These are phyloP conservation scores for Leccinum rimulosum DNA, from an alignment of 768 basidiomycete species.

Conservation along the genomic window DNA sequence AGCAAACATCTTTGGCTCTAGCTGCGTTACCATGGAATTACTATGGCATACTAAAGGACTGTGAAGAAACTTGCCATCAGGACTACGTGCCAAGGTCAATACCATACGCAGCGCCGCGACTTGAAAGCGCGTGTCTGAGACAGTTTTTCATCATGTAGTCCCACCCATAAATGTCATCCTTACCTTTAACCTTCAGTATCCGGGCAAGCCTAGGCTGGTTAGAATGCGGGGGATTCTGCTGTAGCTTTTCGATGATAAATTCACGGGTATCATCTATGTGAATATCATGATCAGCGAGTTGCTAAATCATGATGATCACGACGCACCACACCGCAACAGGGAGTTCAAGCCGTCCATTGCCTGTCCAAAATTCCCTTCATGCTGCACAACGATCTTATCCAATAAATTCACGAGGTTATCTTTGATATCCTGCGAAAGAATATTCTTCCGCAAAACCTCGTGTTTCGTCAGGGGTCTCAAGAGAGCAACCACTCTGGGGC, in stretches of 20 bases:
- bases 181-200: slow-evolving; percentile 18
- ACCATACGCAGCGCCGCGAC: slow-evolving; percentile 20
- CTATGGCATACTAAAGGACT: neutral
- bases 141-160: neutral
- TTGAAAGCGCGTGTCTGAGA: slow-evolving; percentile 12
- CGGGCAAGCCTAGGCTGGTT: slow-evolving; percentile 8
- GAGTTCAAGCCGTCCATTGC: slow-evolving; percentile 24
- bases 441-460: slow-evolving; percentile 8
- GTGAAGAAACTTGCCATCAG: slow-evolving; percentile 6
- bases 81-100: slow-evolving; percentile 12
- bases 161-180: neutral
- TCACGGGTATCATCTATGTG: slow-evolving; percentile 11
- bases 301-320: neutral
- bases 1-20: neutral
- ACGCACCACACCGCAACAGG: slow-evolving; percentile 19
- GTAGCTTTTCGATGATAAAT: neutral
- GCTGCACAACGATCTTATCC: slow-evolving; percentile 8
- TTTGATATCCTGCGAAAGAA: slow-evolving; percentile 17
- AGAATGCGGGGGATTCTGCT: neutral
- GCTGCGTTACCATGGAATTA: neutral
- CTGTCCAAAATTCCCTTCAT: slow-evolving; percentile 11
- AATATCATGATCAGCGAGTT: neutral
- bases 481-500: slow-evolving; percentile 23
- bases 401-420: slow-evolving; percentile 13
- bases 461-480: slow-evolving; percentile 22